Evolutionary conservation across 23 red algal species (phyloP), one percentile per base, ranked within the genome.

Genomic region (Cyanidioschyzon merolae): DNA sequence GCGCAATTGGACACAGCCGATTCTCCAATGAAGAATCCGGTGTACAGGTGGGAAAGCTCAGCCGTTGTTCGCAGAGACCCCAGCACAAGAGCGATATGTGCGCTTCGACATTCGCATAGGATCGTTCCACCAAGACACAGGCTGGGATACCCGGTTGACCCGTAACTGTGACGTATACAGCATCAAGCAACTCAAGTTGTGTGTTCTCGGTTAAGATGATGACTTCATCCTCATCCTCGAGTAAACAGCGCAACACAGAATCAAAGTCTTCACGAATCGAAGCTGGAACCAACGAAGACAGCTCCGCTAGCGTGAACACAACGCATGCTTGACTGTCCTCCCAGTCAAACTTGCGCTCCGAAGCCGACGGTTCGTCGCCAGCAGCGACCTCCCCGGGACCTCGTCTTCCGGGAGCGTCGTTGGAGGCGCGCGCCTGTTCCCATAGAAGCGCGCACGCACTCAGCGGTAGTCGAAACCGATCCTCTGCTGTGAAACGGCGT

Each of bases 1-100:
- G 63, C 12, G 63, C 32, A 12, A 71, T 71, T 3, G 63, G 63
- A 21, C 45, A 21, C 12, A 54, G 45, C 45, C 21, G 12, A 7
- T 54, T 21, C 3, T 71, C n/a, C 63, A 71, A 15, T 7, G 63
- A 25, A 3, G 3, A 7, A 27, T 32, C 16, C 2, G 63, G 2
- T 27, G 63, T 27, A 7, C n/a, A 27, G n/a, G 63, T 71, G 12
- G 29, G 12, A 32, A 71, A 71, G n/a, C n/a, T 35, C 63, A 71
- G 63, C 7, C 63, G 63, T 7, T 27, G 63, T 7, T 25, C 3
- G 29, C 63, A 35, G 12, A 71, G 32, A 32, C 63, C 63, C 63
- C 63, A 71, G n/a, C n/a, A 71, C 16, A 71, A 32, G n/a, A 71
- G 21, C 63, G 63, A 71, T 7, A 71, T 71, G 2, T 71, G 63